Evolutionary conservation across 139 green algal genomes (phyloP).

Genomic region (Micromonas commoda): DNA sequence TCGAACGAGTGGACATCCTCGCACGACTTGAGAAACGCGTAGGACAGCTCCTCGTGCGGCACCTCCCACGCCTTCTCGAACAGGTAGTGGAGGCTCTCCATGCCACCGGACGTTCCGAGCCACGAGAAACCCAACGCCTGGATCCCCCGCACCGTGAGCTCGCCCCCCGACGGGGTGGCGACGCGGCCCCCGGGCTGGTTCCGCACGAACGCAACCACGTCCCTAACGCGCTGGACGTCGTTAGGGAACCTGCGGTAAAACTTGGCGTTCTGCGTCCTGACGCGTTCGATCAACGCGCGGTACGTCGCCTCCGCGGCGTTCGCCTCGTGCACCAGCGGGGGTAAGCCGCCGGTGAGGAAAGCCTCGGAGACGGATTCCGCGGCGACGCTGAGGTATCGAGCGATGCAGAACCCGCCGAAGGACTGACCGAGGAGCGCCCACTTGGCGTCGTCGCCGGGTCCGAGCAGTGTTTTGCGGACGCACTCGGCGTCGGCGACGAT

Average conservation of each 20-base stretch:
- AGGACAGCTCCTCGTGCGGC: slow-evolving; percentile 52
- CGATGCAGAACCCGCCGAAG: slow-evolving; percentile 90
- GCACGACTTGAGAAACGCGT: slow-evolving; percentile 60
- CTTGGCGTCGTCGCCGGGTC: slow-evolving; percentile 19
- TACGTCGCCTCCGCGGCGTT: slow-evolving; percentile 67
- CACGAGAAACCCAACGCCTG: slow-evolving; percentile 62
- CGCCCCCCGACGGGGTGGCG: slow-evolving; percentile 54
- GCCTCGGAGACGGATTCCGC: slow-evolving; percentile 43
- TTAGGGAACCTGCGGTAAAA: slow-evolving; percentile 71
- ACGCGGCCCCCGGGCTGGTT: slow-evolving; percentile 49
- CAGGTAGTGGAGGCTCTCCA: slow-evolving; percentile 38
- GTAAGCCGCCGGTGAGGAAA: slow-evolving; percentile 42
- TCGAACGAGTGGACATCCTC: slow-evolving; percentile 65
- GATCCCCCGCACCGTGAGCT: slow-evolving; percentile 60
- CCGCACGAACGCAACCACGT: slow-evolving; percentile 66
- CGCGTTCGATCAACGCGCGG: slow-evolving; percentile 45
- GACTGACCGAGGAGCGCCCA: slow-evolving; percentile 86
- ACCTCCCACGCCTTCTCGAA: slow-evolving; percentile 23
- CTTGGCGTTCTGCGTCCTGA: slow-evolving; percentile 61
- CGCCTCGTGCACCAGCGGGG: slow-evolving; percentile 40
- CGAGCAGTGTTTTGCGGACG: slow-evolving; percentile 62
- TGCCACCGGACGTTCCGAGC: slow-evolving; percentile 21
- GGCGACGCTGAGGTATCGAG: slow-evolving; percentile 75
- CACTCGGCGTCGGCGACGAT: slow-evolving; percentile 84
- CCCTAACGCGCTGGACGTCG: slow-evolving; percentile 40